Conservation (phyloP, 495 filamentous ascomycete species). For the Emericellopsis terricola region DNA sequence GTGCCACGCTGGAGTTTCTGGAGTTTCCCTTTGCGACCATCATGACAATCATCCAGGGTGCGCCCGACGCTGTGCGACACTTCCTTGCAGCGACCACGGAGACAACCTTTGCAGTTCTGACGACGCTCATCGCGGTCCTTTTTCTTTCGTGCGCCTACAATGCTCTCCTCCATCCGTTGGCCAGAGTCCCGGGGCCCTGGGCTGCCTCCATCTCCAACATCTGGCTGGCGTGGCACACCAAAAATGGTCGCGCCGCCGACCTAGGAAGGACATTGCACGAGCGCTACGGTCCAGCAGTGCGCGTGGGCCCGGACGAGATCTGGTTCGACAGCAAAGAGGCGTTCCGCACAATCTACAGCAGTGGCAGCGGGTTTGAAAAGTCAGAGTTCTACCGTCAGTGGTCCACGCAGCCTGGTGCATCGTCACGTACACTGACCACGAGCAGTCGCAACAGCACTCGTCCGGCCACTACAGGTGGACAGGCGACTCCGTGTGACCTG, state of each 20-base stretch:
- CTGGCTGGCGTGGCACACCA: slow-evolving; percentile 16
- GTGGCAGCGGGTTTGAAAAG: slow-evolving; percentile 16
- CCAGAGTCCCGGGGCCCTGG: slow-evolving; percentile 15
- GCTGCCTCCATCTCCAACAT: slow-evolving; percentile 18
- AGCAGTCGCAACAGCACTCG: slow-evolving; percentile 12
- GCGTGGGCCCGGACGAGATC: slow-evolving; percentile 36
- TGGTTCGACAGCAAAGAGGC: slow-evolving; percentile 26
- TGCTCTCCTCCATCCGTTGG: slow-evolving; percentile 14
- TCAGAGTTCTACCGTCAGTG: slow-evolving; percentile 19
- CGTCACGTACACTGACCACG: background rate
- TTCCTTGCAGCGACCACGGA: too few relatives aligned
- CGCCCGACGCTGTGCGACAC: too few relatives aligned
- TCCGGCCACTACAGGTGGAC: slow-evolving; percentile 10
- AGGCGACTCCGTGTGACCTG: slow-evolving; percentile 7
- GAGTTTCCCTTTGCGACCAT: too few relatives aligned
- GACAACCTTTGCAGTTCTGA: background rate
- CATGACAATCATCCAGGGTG: too few relatives aligned
- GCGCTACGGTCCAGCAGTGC: slow-evolving; percentile 34
- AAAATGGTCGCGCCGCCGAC: slow-evolving; percentile 11
- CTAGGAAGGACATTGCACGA: slow-evolving; percentile 22
- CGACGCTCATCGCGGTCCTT: background rate
- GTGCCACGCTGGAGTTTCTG: too few relatives aligned
- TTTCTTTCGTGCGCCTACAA: slow-evolving; percentile 5
- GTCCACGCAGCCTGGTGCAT: background rate
- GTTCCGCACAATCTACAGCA: slow-evolving; percentile 25